Percentiles rank a stretch among this genome's conserved stretches.
These are phyloP conservation scores for Arthrobotrys musiformis DNA, from an alignment of 2,329 filamentous ascomycete genomes.

Conservation along the genomic window DNA sequence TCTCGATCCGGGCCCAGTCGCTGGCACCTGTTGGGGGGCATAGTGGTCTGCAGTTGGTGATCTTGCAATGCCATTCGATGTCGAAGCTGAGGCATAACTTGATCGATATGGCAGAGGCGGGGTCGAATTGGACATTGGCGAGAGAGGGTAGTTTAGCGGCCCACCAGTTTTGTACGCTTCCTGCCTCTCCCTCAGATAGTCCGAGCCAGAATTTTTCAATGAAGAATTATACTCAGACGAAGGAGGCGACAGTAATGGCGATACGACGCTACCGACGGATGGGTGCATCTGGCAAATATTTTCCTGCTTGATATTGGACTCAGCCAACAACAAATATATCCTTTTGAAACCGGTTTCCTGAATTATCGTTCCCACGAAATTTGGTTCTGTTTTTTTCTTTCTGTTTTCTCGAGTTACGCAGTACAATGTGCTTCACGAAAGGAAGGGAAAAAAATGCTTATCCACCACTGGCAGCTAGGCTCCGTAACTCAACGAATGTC, in stretches of 20 bases:
- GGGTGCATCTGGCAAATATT: constrained; percentile 54
- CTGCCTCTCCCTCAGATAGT: constrained; percentile 51
- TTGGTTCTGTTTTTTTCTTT: constrained; percentile 26
- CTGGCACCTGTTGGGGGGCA: constrained; percentile 16
- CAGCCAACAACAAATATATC: constrained; percentile 52
- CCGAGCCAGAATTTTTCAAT: constrained; percentile 48
- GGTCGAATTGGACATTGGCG: constrained; percentile 78
- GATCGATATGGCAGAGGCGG: constrained; percentile 60
- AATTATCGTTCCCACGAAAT: constrained; percentile 14
- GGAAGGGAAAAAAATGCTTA: constrained; percentile 29
- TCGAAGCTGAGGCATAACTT: constrained; percentile 56
- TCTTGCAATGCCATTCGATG: constrained; percentile 55
- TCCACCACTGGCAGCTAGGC: constrained; percentile 45
- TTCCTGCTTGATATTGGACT: constrained; percentile 53
- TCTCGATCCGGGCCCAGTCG: constrained; percentile 23
- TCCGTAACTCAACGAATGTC: constrained; percentile 47
- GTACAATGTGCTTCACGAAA: constrained; percentile 53
- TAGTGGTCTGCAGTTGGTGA: constrained; percentile 54
- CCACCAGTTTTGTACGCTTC: constrained; percentile 52
- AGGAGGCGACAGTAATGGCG: constrained; percentile 55
- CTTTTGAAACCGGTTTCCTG: constrained; percentile 26
- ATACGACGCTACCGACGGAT: constrained; percentile 54
- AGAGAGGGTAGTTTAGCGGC: constrained; percentile 70
- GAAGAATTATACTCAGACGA: constrained; percentile 55
- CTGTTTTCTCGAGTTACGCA: constrained; percentile 37